Evolutionary conservation across 768 basidiomycete species (phyloP), one percentile per base, ranked within the genome.

Genomic region (Boletus tomentosulus): DNA sequence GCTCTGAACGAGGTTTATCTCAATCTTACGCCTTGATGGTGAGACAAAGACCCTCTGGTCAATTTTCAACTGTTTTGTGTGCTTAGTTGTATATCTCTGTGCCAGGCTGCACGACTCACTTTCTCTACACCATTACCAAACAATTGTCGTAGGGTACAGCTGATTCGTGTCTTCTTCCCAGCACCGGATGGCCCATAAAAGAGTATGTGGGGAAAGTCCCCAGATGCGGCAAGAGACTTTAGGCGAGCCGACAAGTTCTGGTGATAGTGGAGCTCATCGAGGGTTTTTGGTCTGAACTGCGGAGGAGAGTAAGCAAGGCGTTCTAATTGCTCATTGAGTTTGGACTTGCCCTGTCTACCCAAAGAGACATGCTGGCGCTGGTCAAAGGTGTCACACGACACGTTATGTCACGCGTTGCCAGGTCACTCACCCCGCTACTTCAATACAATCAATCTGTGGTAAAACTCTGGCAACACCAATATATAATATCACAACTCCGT

Each of bases 121-220:
- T 95, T 98, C 70, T 98, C 96, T 2, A 87, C 92, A 1, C 95
- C 92, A 42, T 83, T 76, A 1, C 96, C 97, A 72, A 93, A 99
- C 47, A 98, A 70, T 62, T 97, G 86, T 58, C 87, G 77, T 54
- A 99, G 69, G 6, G 92, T 95, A 57, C 89, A 91, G 61, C 87
- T 86, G 62, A 98, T 93, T 35, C 96, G 79, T 42, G 96, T 98
- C 80, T 99, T 99, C 78, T 98, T 98, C 15, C 96, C 96, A 13
- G 96, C 93, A 22, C 96, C 96, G 4, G 91, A 91, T 9, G 96
- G 96, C 0, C 96, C 96, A 65, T 98, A 99, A 75, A 98, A 96
- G 2, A 99, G 82, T 76, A 97, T 86, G 68, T 99, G 96, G 8
- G 96, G 96, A 67, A 99, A 98, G 75, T 98, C 95, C 1, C 92